Base-by-base conservation (phyloP, 2,329 filamentous ascomycete genomes). In the Trichoderma koningiopsis region DNA sequence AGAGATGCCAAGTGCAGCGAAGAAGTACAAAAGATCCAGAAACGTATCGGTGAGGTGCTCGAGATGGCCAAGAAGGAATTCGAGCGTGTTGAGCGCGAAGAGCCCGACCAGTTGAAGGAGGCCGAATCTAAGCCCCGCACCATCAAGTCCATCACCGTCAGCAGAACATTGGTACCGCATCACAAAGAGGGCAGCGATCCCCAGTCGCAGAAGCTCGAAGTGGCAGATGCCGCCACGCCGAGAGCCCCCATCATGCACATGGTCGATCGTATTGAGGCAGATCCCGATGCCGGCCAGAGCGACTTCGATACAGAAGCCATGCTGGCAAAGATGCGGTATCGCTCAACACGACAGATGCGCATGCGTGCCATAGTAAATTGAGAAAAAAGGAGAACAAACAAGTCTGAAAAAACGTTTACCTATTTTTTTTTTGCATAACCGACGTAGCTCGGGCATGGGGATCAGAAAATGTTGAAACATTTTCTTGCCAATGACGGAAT, bases 1-100 rank as follows among this genome's bases (percentile, higher is more conserved):
- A 89, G 94, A 29, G 91, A 94, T 65, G 94, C 94, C 13, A 91
- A 96, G 75, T 97, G 94, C 79, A 86, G 84, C n/a, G 86, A 88
- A 22, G 93, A 97, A 78, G 86, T 97, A 49, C 83, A 84, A 31
- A 90, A 88, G 58, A 91, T 94, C 65, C 87, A 89, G 75, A 83
- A 85, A 69, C 87, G 88, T 19, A 86, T 96, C 55, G 80, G 81
- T 10, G 85, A 90, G 68, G 88, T 93, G 1, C 83, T 89, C 62
- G 85, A 87, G 37, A 81, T 88, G 65, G 88, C 90, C 19, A 83
- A 83, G 53, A 84, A 84, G 63, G 89, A 92, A 78, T 84, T 88
- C 71, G 84, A 86, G 63, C 85, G 87, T 29, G 77, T 89, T 24
- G 76, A 83, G 68, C 82, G 82, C 16, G 86, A 91, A 71, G 84